These are phyloP conservation scores for Sporobolomyces phaffii DNA, from an alignment of 768 basidiomycete species.

Conservation along the genomic window DNA sequence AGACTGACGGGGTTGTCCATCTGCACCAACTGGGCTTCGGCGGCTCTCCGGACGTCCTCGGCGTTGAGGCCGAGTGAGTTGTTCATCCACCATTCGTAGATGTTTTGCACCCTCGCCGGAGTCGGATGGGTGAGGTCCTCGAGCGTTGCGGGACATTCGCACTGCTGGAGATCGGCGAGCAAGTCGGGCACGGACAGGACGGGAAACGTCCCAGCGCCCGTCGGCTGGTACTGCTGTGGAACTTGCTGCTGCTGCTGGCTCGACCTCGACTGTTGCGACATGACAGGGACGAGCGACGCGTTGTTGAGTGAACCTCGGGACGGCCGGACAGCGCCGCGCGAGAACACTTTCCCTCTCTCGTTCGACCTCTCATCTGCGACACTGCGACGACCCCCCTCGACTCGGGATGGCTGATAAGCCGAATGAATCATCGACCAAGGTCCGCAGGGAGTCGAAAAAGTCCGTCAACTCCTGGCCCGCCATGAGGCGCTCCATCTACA, in stretches of 20 bases:
- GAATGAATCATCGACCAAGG: too few relatives aligned
- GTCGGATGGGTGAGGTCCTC: slow-evolving; percentile 39
- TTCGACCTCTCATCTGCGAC: too few relatives aligned
- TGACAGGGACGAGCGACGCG: too few relatives aligned
- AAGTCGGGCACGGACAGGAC: slow-evolving; percentile 4
- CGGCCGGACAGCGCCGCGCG: too few relatives aligned
- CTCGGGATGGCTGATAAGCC: too few relatives aligned
- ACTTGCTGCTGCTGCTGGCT: slow-evolving; percentile 2
- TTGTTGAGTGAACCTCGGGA: too few relatives aligned
- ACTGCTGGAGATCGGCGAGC: neutral
- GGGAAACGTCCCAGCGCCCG: slow-evolving; percentile 17
- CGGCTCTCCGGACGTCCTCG: slow-evolving; percentile 38
- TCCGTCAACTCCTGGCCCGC: neutral
- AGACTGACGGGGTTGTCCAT: slow-evolving; percentile 35
- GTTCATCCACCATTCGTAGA: slow-evolving; percentile 40
- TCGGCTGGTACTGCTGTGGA: slow-evolving; percentile 1
- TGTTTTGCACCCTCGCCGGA: slow-evolving; percentile 22
- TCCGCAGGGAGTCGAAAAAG: neutral
- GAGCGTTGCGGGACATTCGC: slow-evolving; percentile 6
- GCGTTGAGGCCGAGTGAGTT: slow-evolving; percentile 22
- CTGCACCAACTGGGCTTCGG: slow-evolving; percentile 35
- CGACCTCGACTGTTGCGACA: too few relatives aligned
- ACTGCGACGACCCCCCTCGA: too few relatives aligned
- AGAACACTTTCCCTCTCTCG: too few relatives aligned
- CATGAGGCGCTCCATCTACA: neutral